phyloP scores from a whole-genome alignment of 257 asterid species.

The Petunia axillaris region DNA sequence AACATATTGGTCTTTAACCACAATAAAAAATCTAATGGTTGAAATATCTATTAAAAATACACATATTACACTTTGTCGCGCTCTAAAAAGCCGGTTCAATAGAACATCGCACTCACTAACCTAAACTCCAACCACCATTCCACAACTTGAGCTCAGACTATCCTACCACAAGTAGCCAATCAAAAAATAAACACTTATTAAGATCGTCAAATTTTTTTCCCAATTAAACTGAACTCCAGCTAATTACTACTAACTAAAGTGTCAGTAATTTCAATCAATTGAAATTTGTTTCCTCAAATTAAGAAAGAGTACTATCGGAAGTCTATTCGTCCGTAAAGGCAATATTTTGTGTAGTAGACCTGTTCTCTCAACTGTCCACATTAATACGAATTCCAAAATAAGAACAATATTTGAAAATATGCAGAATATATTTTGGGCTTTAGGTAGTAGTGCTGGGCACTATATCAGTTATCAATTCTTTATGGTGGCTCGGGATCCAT shows the following conservation, averaged over 20 bases:
- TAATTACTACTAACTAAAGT: background rate
- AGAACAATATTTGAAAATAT: too few relatives aligned
- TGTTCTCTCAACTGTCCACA: too few relatives aligned
- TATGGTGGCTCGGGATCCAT: too few relatives aligned
- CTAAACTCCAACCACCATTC: background rate
- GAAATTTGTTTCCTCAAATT: background rate
- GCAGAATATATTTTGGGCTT: too few relatives aligned
- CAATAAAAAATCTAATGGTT: background rate
- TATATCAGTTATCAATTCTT: too few relatives aligned
- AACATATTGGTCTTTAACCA: background rate
- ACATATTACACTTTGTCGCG: background rate
- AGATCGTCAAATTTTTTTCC: background rate
- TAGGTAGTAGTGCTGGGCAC: too few relatives aligned
- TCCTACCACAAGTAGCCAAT: background rate
- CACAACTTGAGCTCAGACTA: background rate
- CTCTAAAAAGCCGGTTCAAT: background rate
- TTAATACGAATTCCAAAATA: too few relatives aligned
- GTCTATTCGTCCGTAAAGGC: too few relatives aligned
- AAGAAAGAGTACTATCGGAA: too few relatives aligned
- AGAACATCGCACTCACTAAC: background rate
- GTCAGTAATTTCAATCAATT: background rate
- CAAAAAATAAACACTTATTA: background rate
- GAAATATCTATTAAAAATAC: background rate
- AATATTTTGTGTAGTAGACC: too few relatives aligned
- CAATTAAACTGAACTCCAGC: conserved; percentile 2